Base-by-base conservation (phyloP, 2,329 filamentous ascomycete genomes). In the Ophiostoma montium region DNA sequence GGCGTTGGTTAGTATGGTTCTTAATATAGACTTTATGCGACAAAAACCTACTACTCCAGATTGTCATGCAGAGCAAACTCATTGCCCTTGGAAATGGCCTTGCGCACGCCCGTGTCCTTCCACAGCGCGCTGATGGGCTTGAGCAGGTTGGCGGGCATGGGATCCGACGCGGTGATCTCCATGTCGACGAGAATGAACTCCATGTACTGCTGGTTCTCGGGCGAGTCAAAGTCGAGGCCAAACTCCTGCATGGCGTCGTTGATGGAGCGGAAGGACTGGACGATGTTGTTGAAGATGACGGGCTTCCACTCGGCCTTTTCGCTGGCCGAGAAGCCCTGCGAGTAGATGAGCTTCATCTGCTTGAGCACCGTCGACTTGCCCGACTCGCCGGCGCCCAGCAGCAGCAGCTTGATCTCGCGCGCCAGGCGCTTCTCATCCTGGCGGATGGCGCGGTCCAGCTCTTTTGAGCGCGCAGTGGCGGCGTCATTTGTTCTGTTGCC, bases 311-410 rank as follows among this genome's bases (percentile, higher is more conserved):
- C 87, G 56, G 94, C 80, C 65, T 88, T 86, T 65, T 96, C 92
- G 55, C 78, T 80, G 60, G 86, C 84, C 61, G 80, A 86, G 69
- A 96, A 96, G 46, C 92, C 90, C 65, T 88, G 82, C 13, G 87
- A 81, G 65, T 96, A 92, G 59, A 98, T 95, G 66, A 98, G 81
- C 65, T 90, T 90, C 92, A 98, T 96, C 72, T 96, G 90, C 71
- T 96, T 96, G 56, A 96, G 78, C 52, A 96, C 89, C 1, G 90
- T 96, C 9, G 90, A 95, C 68, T 96, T 96, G 56, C 90, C 86
- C 52, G 84, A 92, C 68, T 96, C 90, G 62, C 90, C 90, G 59
- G 90, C 90, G 65, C 90, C 50, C 55, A 98, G 75, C 57, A 98
- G 73, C 57, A 98, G 70, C 55, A 98, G 80, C 74, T 96, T 98